A percentile compares a stretch with the other conserved stretches of the same genome.
These are phyloP conservation scores for Leccinum fuscescens DNA, from an alignment of 1,284 basidiomycete genomes.

Conservation along the genomic window DNA sequence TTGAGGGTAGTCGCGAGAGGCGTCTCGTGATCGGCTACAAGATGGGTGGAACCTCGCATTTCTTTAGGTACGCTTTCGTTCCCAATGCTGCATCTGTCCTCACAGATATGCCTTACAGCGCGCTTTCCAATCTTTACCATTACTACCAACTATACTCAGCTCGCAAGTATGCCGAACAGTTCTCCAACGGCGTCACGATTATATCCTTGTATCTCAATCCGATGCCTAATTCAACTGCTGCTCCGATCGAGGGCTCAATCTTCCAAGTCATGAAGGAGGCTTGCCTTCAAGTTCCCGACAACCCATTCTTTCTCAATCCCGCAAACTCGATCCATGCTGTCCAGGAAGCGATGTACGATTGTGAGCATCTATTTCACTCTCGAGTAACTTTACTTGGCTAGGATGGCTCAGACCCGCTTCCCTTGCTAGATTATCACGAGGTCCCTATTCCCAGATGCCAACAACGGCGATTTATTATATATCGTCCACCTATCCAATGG, in stretches of 20 bases:
- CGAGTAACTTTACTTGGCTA: no score
- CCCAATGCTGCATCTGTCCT: neutral
- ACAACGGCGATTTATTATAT: no score
- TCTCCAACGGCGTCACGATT: conserved; percentile 95
- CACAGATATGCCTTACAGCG: conserved; percentile 49
- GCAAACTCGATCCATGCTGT: conserved; percentile 78
- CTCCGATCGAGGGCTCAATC: conserved; percentile 92
- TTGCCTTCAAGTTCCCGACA: conserved; percentile 93
- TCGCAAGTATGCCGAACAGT: conserved; percentile 96
- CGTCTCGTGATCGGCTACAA: conserved; percentile 97
- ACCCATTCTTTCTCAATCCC: conserved; percentile 84
- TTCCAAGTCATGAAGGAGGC: conserved; percentile 97
- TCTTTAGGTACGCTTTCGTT: conserved; percentile 60
- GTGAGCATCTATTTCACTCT: conserved; percentile 37
- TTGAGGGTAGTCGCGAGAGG: conserved; percentile 88
- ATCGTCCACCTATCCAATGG: no score
- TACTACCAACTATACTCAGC: conserved; percentile 96
- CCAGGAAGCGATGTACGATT: conserved; percentile 98
- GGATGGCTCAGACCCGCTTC: no score
- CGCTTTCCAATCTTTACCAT: conserved; percentile 95
- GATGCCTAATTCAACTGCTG: conserved; percentile 71
- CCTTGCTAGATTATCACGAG: no score
- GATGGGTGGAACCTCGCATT: conserved; percentile 82
- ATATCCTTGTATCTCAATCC: conserved; percentile 95
- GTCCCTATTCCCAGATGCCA: no score